Percentiles rank a stretch among this genome's conserved stretches.
Evolutionary conservation across 2,329 filamentous ascomycete species (phyloP).

Genomic region (Helminthosporium solani): DNA sequence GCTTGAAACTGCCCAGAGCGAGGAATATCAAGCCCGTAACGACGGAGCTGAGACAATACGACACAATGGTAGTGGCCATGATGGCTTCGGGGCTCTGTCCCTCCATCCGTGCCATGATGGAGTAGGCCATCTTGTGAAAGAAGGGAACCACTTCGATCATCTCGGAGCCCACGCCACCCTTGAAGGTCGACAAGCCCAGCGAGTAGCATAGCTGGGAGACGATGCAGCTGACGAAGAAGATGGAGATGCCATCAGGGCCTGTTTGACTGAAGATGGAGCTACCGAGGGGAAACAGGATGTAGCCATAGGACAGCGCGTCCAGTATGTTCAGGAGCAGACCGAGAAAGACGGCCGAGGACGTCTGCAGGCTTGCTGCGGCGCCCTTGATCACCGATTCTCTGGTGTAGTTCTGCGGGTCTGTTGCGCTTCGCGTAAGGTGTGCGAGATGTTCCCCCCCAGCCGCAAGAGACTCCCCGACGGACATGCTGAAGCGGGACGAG

Average conservation of each 20-base stretch:
- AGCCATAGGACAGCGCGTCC: conserved; percentile 90
- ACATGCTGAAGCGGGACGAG: too few relatives aligned
- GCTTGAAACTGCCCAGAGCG: conserved; percentile 78
- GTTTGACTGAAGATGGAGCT: conserved; percentile 81
- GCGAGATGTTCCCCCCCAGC: conserved; percentile 23
- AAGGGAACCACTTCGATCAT: conserved; percentile 99
- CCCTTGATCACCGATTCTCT: conserved; percentile 63
- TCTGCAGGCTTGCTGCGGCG: conserved; percentile 65
- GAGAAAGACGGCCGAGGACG: conserved; percentile 82
- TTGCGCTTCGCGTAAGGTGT: conserved; percentile 35
- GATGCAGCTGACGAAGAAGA: conserved; percentile 98
- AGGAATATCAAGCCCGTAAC: conserved; percentile 92
- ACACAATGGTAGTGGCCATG: conserved; percentile 88
- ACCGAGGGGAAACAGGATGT: conserved; percentile 86
- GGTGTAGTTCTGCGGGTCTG: conserved; percentile 73
- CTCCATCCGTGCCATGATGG: conserved; percentile 76
- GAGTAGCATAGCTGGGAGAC: conserved; percentile 91
- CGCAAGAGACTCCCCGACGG: conserved; percentile 20
- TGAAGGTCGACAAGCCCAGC: conserved; percentile 79
- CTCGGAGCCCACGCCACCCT: conserved; percentile 88
- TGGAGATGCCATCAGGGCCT: conserved; percentile 91
- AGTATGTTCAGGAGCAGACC: conserved; percentile 89
- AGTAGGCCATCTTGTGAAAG: conserved; percentile 96
- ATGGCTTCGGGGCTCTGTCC: conserved; percentile 80
- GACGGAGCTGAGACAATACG: conserved; percentile 87